Base-by-base conservation (phyloP, 139 green algal genomes). In the Eudorina sp. region DNA sequence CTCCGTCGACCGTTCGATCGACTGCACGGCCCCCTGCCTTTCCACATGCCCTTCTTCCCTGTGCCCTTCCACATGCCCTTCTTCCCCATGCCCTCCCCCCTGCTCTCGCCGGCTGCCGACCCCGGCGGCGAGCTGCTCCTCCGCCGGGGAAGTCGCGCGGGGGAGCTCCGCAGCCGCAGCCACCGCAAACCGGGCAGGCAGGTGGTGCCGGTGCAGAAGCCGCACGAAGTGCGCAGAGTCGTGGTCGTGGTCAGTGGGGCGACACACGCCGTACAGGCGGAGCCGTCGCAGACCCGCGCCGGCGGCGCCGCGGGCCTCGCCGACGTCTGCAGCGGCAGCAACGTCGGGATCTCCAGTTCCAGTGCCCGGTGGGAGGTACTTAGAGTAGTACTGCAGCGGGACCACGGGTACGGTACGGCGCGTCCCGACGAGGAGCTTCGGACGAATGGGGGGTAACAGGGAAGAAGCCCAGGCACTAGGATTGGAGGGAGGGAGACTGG, bases 361-460 rank as follows among this genome's bases (percentile, higher is more conserved):
- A 29, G 74, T 41, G 13, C 18, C 45, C 2, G 41, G 79, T 16
- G 81, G 60, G 29, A 87, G 16, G 46, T 79, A 87, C 45, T 75
- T 75, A 45, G 81, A 7, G 66, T 87, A 87, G 81, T 87, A 87
- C 80, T 86, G 60, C n/a, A 38, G 55, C 34, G n/a, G n/a, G n/a
- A n/a, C n/a, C n/a, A n/a, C n/a, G n/a, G n/a, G n/a, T n/a, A n/a
- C n/a, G n/a, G n/a, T n/a, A n/a, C n/a, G n/a, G 29, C 7, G 64
- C 18, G 58, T 58, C 13, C 51, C 51, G 16, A 16, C 16, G 51
- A 25, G 16, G 13, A 58, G 51, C 13, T 13, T 58, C 16, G 13
- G 16, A 16, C 13, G 51, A 25, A 25, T 58, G 13, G 51, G 51
- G 51, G 51, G 51, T 13, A 58, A 13, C n/a, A n/a, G 51, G 51